phyloP scores from a whole-genome alignment of 2,329 filamentous ascomycete species.

The Aspergillus sp. region DNA sequence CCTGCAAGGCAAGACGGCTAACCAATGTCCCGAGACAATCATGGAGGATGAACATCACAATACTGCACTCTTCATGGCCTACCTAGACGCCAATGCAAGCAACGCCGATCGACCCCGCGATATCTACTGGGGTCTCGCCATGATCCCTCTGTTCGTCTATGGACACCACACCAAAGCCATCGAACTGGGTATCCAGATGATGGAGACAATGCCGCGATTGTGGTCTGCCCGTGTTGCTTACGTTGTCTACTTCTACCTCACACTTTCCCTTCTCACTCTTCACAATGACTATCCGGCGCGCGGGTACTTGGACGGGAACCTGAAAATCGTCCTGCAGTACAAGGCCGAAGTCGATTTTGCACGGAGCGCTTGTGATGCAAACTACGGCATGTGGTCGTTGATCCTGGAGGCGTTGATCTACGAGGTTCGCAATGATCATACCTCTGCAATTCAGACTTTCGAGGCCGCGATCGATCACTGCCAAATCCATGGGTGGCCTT shows the following conservation, averaged over 20 bases:
- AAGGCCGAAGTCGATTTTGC: slow-evolving; percentile 49
- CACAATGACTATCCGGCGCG: slow-evolving; percentile 37
- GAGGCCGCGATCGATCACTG: slow-evolving; percentile 53
- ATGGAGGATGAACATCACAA: slow-evolving; percentile 52
- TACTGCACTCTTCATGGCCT: slow-evolving; percentile 43
- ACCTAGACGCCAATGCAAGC: slow-evolving; percentile 38
- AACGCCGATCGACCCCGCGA: slow-evolving; percentile 49
- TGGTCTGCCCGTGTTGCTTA: slow-evolving; percentile 41
- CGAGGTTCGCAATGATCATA: slow-evolving; percentile 43
- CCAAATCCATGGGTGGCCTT: slow-evolving; percentile 49
- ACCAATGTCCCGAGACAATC: slow-evolving; percentile 40
- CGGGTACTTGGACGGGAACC: slow-evolving; percentile 40
- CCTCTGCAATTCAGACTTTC: slow-evolving; percentile 37
- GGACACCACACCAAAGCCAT: slow-evolving; percentile 42
- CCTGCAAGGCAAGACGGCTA: slow-evolving; percentile 55
- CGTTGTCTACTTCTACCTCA: slow-evolving; percentile 41
- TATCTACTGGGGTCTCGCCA: slow-evolving; percentile 48
- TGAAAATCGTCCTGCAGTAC: slow-evolving; percentile 45
- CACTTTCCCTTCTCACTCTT: slow-evolving; percentile 37
- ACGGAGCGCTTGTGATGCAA: slow-evolving; percentile 49
- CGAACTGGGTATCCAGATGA: slow-evolving; percentile 35
- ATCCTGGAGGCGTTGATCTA: slow-evolving; percentile 50
- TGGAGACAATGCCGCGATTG: slow-evolving; percentile 36
- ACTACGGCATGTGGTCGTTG: slow-evolving; percentile 53
- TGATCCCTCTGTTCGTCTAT: slow-evolving; percentile 42